Percentiles rank a stretch among this genome's conserved stretches.
phyloP scores from a whole-genome alignment of 2,329 filamentous ascomycete species.

The Cordyceps militaris region DNA sequence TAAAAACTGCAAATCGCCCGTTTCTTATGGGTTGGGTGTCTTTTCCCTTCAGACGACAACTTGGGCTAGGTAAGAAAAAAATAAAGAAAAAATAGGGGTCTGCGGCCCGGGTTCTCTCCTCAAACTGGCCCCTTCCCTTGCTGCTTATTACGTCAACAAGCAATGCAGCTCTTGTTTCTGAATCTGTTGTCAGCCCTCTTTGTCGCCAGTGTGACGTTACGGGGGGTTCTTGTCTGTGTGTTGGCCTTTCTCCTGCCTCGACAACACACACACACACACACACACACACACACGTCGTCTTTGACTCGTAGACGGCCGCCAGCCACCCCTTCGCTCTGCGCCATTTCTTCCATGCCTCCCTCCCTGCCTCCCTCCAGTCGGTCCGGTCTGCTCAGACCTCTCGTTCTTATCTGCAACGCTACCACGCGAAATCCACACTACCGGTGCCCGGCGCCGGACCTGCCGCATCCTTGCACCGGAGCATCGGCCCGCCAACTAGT shows the following conservation, averaged over 20 bases:
- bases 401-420: neutral
- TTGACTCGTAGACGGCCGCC: too few relatives aligned
- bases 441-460: constrained; percentile 4
- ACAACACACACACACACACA: too few relatives aligned
- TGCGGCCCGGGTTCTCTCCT: neutral
- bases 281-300: too few relatives aligned
- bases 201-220: too few relatives aligned
- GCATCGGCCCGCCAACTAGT: constrained; percentile 9
- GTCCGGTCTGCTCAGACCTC: neutral
- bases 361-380: neutral
- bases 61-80: neutral
- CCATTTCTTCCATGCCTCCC: neutral
- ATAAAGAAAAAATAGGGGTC: neutral
- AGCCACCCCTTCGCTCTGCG: neutral
- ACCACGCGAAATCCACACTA: neutral
- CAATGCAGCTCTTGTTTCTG: too few relatives aligned
- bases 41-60: neutral
- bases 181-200: too few relatives aligned
- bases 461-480: neutral
- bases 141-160: neutral
- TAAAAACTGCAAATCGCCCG: neutral
- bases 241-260: too few relatives aligned
- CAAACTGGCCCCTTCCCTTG: neutral
- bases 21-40: constrained; percentile 7
- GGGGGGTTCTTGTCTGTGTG: too few relatives aligned